Conservation (phyloP, 805 yeast genomes). For the Diddensiella caesifluorescens region DNA sequence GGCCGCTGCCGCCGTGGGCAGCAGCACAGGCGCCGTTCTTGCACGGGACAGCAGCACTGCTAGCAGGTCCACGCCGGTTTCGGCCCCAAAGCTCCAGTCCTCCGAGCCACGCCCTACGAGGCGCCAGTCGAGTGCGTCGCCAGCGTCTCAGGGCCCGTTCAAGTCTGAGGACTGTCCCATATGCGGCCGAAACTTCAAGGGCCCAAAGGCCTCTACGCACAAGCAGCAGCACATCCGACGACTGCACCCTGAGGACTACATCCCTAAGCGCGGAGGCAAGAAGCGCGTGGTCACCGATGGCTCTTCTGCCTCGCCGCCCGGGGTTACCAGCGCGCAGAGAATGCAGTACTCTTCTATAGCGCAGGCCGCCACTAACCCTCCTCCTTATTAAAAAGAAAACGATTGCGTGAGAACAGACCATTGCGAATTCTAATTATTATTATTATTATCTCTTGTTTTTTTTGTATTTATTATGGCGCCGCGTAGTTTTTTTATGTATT, state of each 20-base stretch:
- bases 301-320: conserved; percentile 4
- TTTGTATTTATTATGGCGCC: too few species aligned
- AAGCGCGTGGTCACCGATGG: conserved; percentile 26
- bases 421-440: too few species aligned
- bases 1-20: not conserved
- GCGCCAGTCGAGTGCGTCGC: not conserved
- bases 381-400: too few species aligned
- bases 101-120: not conserved
- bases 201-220: conserved; percentile 44
- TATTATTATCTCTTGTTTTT: too few species aligned
- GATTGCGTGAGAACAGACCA: too few species aligned
- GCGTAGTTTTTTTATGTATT: too few species aligned
- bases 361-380: not conserved
- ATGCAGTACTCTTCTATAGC: conserved; percentile 3
- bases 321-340: not conserved
- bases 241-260: conserved; percentile 41
- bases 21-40: not conserved
- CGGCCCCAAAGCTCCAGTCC: not conserved
- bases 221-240: conserved; percentile 46
- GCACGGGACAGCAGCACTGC: not conserved
- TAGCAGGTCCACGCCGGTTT: not conserved
- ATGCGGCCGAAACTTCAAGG: conserved; percentile 42
- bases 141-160: conserved; percentile 10
- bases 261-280: conserved; percentile 44
- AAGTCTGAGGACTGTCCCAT: conserved; percentile 37